phyloP scores from a whole-genome alignment of 371 early-diverging fungal species.

The Actinomucor elegans region DNA sequence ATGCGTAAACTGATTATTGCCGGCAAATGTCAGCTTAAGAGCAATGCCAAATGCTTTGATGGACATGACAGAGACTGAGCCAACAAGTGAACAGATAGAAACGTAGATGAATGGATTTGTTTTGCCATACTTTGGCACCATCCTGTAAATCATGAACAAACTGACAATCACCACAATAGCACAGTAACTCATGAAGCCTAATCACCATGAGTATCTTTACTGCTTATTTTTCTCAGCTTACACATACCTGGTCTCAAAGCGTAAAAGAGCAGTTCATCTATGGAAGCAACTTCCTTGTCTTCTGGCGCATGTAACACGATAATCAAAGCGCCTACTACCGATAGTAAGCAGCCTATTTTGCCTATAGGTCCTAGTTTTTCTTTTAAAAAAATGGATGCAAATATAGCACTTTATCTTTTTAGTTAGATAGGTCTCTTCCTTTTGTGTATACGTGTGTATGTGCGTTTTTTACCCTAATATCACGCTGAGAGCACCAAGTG shows the following conservation, averaged over 20 bases:
- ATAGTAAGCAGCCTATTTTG: constrained; percentile 86
- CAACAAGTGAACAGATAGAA: constrained; percentile 84
- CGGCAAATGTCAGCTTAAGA: constrained; percentile 87
- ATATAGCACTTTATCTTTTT: constrained; percentile 25
- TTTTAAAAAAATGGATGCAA: constrained; percentile 55
- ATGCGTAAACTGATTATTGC: constrained; percentile 86
- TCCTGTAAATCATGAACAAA: constrained; percentile 72
- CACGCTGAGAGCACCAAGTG: constrained; percentile 87
- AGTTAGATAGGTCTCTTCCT: too few relatives aligned
- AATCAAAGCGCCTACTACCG: constrained; percentile 84
- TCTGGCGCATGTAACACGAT: constrained; percentile 88
- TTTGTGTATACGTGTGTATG: too few relatives aligned
- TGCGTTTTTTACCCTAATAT: constrained; percentile 64
- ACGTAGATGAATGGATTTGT: constrained; percentile 80
- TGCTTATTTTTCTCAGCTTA: constrained; percentile 6
- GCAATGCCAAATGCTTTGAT: constrained; percentile 93
- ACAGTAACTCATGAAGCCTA: constrained; percentile 79
- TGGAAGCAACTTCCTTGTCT: constrained; percentile 69
- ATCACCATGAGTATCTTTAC: constrained; percentile 35
- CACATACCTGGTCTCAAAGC: constrained; percentile 27
- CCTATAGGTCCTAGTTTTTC: constrained; percentile 82
- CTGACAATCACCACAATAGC: constrained; percentile 58
- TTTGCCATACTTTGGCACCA: constrained; percentile 82
- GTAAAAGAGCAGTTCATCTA: constrained; percentile 62
- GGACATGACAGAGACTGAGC: constrained; percentile 89